Percentiles rank a stretch among this genome's conserved stretches.
Evolutionary conservation across 163 green algal genomes (phyloP).

Genomic region (Chlamydomonas reinhardtii): DNA sequence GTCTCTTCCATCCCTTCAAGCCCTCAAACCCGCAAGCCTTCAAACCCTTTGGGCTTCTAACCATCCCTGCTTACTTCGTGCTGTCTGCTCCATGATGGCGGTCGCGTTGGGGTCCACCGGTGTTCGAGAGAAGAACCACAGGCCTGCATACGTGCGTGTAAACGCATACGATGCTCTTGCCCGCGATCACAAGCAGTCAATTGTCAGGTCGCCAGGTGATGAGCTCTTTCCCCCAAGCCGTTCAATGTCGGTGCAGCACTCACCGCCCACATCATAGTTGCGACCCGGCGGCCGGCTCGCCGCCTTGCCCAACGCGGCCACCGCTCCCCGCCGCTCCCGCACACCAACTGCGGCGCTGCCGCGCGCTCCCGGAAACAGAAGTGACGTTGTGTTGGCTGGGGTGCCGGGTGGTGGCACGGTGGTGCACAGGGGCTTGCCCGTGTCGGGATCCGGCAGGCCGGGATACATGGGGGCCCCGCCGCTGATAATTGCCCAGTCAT

Average conservation of each 20-base stretch:
- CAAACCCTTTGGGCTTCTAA: no score
- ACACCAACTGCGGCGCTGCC: not conserved
- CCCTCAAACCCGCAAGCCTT: no score
- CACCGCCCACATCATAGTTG: not conserved
- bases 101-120: not conserved
- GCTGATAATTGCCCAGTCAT: conserved; percentile 25
- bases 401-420: not conserved
- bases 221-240: not conserved
- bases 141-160: not conserved
- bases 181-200: no score
- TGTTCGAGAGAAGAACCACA: conserved; percentile 19
- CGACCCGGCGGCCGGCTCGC: no score
- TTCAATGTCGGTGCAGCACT: not conserved
- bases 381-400: no score
- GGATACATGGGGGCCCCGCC: not conserved
- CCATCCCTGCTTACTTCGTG: not conserved
- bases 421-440: not conserved
- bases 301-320: not conserved
- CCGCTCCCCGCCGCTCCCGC: no score
- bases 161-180: no score
- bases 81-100: not conserved
- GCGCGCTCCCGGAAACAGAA: not conserved
- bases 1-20: no score
- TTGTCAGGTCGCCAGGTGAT: no score
- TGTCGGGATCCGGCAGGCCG: not conserved